Evolutionary conservation across 805 yeast species (phyloP), one percentile per base, ranked within the genome.

Genomic region (Barnettozyma siamensis): DNA sequence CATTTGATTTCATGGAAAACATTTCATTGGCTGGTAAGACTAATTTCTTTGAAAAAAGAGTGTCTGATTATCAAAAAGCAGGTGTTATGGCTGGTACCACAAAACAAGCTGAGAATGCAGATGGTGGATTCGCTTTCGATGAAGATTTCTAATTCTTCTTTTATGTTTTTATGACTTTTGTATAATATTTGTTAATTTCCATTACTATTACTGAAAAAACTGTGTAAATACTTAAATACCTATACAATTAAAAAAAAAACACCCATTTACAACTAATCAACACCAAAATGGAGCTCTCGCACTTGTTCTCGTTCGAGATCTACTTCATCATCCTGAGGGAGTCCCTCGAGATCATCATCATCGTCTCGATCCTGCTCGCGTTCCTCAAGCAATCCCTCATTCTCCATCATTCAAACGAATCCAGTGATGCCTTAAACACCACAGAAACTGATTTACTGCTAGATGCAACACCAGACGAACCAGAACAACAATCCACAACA

Each of bases 1-100:
- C 99, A 65, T 91, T 91, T 64, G 99, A 91, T 67, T 91, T 91
- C 64, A 91, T 91, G 99, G 99, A 91, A 74, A 91, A 93, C 74
- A 91, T 91, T 59, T 91, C 98, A 8, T 78, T 91, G 56, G 95
- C 97, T 45, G 99, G 99, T 69, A 91, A 91, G 79, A 91, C 99
- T 57, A 91, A 93, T 75, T 91, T 91, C 80, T 91, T 91, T 63
- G 99, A 91, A 76, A 91, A 91, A 80, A 85, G 99, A 72, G 99
- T 91, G 44, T 85, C 95, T 44, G 99, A 91, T 69, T 91, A 91
- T 72, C 99, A 91, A 72, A 93, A 91, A 73, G 98, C 99, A 44
- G 98, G 99, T 73, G 99, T 91, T 59, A 91, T 91, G 93, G 91
- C 95, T 52, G 73, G 75, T 52, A 65, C 78, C 41, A 66, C 38